Evolutionary conservation across 495 filamentous ascomycete genomes (phyloP).

Genomic region (Pseudomonodictys pantanalensis): DNA sequence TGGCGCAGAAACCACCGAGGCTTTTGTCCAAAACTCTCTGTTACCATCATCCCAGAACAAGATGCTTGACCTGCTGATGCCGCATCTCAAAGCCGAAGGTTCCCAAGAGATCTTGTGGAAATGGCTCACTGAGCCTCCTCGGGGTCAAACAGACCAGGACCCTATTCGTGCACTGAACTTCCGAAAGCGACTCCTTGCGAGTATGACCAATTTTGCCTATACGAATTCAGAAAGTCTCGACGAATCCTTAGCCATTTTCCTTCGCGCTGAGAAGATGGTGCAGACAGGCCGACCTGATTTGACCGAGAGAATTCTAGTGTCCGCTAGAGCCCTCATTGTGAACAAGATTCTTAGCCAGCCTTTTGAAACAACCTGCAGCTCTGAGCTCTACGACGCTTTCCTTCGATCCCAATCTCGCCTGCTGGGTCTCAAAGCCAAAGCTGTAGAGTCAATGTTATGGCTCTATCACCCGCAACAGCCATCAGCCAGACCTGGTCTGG

Average conservation of each 20-base stretch:
- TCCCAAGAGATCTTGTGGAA: conserved; percentile 11
- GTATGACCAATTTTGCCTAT: not conserved
- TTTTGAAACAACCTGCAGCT: not conserved
- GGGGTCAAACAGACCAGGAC: conserved; percentile 1
- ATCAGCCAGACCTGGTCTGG: conserved; percentile 16
- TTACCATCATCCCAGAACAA: too few relatives aligned
- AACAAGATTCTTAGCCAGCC: conserved; percentile 10
- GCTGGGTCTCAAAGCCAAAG: not conserved
- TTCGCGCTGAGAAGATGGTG: conserved; percentile 2
- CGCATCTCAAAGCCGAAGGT: conserved; percentile 12
- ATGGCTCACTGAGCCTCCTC: conserved; percentile 8
- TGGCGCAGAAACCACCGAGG: conserved; percentile 12
- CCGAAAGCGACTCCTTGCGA: not conserved
- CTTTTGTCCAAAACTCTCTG: conserved; percentile 8
- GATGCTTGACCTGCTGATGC: not conserved
- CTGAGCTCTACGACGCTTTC: conserved; percentile 15
- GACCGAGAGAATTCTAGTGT: not conserved
- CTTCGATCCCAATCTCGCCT: not conserved
- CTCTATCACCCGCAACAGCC: conserved; percentile 22
- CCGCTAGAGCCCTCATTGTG: conserved; percentile 6
- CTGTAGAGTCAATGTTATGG: conserved; percentile 2
- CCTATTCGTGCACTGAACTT: not conserved
- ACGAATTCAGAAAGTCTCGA: not conserved
- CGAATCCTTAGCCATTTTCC: conserved; percentile 7
- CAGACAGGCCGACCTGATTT: not conserved